Evolutionary conservation across 305 asterid genomes (phyloP), one percentile per base, ranked within the genome.

Genomic region (Fraxinus nigra): DNA sequence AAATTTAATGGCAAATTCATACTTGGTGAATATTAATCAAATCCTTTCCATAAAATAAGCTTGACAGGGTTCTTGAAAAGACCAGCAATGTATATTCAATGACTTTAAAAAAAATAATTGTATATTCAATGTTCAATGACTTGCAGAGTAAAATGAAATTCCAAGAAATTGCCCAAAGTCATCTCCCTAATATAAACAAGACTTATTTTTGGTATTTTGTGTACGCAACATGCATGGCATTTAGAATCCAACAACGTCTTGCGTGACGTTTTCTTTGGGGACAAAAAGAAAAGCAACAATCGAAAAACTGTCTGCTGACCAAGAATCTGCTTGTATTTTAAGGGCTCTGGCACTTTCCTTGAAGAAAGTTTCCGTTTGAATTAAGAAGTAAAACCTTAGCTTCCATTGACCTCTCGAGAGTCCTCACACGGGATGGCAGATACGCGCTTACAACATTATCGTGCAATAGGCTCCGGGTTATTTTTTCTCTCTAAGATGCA

Each of bases 181-280:
- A 24, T 63, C 72, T 22, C 56, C n/a, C 56, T 51, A 16, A 48
- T 14, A 46, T 46, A 46, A 43, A 11, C 56, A 13, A 46, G n/a
- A 43, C 40, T 3, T 7, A 43, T 11, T 43, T 43, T 43, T 43
- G 0, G n/a, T 43, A 43, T 43, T 43, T 43, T 11, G 54, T 11
- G 54, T 11, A 43, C 16, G 14, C n/a, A 43, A 43, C 54, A 46
- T 0, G 18, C n/a, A 46, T 3, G 18, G 51, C 16, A 46, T 3
- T 13, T 46, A 46, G 56, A 46, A 11, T 43, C 22, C n/a, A 48
- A 37, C 85, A 85, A 85, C 86, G 83, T 69, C 67, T 33, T 84
- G 82, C 82, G 86, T 85, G 87, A 87, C 89, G 75, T 24, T 43
- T 78, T 61, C 5, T 32, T 78, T 77, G 22, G 67, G 67, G 6